Evolutionary conservation across 1,284 basidiomycete species (phyloP).

Genomic region (Cryptococcus maquisensis): DNA sequence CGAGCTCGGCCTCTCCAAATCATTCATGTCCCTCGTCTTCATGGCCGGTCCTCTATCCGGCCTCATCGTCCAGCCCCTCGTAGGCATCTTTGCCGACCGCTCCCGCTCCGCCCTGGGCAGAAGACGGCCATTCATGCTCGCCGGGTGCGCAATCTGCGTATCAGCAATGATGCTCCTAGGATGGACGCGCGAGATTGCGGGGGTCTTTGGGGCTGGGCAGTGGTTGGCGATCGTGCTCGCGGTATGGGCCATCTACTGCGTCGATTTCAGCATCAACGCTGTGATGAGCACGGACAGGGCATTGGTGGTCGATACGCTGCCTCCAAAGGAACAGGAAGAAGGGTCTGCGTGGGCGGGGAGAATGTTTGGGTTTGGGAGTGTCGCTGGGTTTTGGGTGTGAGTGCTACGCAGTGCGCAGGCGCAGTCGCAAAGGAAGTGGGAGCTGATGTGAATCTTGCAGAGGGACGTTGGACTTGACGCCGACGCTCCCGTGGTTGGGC

Average conservation of each 20-base stretch:
- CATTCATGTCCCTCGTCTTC: slow-evolving; percentile 84
- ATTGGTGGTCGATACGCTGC: slow-evolving; percentile 53
- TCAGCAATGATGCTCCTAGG: slow-evolving; percentile 76
- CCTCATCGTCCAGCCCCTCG: slow-evolving; percentile 84
- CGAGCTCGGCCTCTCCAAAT: slow-evolving; percentile 82
- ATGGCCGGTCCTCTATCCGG: slow-evolving; percentile 90
- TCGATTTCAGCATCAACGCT: slow-evolving; percentile 92
- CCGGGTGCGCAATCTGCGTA: slow-evolving; percentile 64
- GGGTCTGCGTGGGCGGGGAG: slow-evolving; percentile 94
- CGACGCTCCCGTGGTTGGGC: slow-evolving; percentile 62
- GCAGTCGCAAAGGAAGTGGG: neutral
- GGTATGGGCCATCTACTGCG: slow-evolving; percentile 76
- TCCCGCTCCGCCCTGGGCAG: slow-evolving; percentile 80
- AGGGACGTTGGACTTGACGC: slow-evolving; percentile 68
- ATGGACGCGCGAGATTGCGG: slow-evolving; percentile 71
- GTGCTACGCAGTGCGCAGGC: slow-evolving; percentile 39
- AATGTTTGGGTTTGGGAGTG: slow-evolving; percentile 76
- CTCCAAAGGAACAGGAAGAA: slow-evolving; percentile 66
- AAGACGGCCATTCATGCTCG: slow-evolving; percentile 77
- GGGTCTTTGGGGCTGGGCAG: slow-evolving; percentile 53
- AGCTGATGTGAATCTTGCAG: slow-evolving; percentile 21
- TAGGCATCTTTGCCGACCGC: slow-evolving; percentile 79
- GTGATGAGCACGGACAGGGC: slow-evolving; percentile 51
- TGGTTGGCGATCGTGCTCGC: slow-evolving; percentile 62
- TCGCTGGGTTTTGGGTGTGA: slow-evolving; percentile 80